Base-by-base conservation (phyloP, 176 grass and related monocot genomes). In the Cenchrus americanus region DNA sequence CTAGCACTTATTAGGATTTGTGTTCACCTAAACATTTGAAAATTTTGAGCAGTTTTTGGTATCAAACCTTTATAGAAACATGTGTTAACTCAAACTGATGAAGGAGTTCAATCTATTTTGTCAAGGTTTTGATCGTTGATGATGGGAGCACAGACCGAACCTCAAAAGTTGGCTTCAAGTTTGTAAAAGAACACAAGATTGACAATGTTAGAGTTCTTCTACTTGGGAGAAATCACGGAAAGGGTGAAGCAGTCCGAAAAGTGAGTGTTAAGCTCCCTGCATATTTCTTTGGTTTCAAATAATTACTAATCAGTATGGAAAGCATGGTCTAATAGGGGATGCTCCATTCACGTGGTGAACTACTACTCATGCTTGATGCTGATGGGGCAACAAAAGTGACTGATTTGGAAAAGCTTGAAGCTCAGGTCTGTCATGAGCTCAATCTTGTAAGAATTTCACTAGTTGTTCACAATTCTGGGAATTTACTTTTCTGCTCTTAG, bases 201-300 rank as follows among this genome's bases (percentile, higher is more conserved):
- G 96, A 96, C 34, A 99, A 94, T 86, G 91, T 92, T 83, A 95
- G 96, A 80, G 89, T 99, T 89, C 84, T 99, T 75, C 77, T 99
- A 58, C 93, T 99, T 19, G 91, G 93, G 19, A 94, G 79, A 85
- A 99, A 99, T 71, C 96, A 99, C 80, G 96, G 96, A 40, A 99
- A 99, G 94, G 96, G 96, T 59, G 96, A 99, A 99, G 93, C 96
- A 11, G 86, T 99, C 26, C 90, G 96, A 89, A 99, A 99, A 90
- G 96, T 98, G 71, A 92, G 89, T 91, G 37, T 51, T 52, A 62
- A 88, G 68, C 47, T 71, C 24, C 34, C 51, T 12, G 0, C 1
- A 3, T 14, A 52, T 74, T 21, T 54, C 32, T 54, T 4, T 62
- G 53, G 32, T 51, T 37, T 49, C 14, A 81, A 85, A 80, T 81